Conservation (phyloP, 768 basidiomycete genomes). For the Chlorophyllum brunneum region DNA sequence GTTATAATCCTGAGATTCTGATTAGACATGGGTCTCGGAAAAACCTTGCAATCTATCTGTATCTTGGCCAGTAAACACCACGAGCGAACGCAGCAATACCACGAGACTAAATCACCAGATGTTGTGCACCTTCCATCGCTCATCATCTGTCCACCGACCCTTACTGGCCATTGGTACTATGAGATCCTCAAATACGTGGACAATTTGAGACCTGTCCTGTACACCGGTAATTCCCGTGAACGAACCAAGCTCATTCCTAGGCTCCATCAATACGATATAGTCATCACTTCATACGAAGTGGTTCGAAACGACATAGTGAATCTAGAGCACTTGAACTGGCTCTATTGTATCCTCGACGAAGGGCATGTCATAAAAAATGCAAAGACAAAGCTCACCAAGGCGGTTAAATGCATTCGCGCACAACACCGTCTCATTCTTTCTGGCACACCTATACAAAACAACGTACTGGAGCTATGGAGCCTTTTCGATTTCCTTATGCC, state of each 20-base stretch:
- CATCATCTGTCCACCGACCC: constrained; percentile 94
- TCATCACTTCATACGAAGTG: constrained; percentile 97
- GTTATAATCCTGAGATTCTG: background rate
- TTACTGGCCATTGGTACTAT: constrained; percentile 99
- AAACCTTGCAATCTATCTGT: constrained; percentile 96
- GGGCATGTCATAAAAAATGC: constrained; percentile 99
- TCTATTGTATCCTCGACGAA: constrained; percentile 97
- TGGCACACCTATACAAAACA: constrained; percentile 98
- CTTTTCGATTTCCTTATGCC: constrained; percentile 99
- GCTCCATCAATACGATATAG: constrained; percentile 75
- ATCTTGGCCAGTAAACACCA: constrained; percentile 92
- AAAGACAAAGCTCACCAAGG: constrained; percentile 95
- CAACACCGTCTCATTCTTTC: constrained; percentile 94
- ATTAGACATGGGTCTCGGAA: constrained; percentile 97
- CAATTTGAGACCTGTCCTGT: constrained; percentile 79
- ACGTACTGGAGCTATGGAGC: constrained; percentile 97
- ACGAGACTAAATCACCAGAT: constrained; percentile 66
- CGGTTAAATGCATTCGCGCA: constrained; percentile 86
- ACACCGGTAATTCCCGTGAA: constrained; percentile 85
- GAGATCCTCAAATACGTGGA: constrained; percentile 92
- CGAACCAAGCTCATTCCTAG: constrained; percentile 64
- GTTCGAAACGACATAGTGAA: constrained; percentile 89
- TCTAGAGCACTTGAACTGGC: constrained; percentile 75
- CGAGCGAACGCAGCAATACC: constrained; percentile 71
- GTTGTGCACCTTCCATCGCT: constrained; percentile 87